Conservation (phyloP, 768 basidiomycete genomes). For the Calocybe indica region DNA sequence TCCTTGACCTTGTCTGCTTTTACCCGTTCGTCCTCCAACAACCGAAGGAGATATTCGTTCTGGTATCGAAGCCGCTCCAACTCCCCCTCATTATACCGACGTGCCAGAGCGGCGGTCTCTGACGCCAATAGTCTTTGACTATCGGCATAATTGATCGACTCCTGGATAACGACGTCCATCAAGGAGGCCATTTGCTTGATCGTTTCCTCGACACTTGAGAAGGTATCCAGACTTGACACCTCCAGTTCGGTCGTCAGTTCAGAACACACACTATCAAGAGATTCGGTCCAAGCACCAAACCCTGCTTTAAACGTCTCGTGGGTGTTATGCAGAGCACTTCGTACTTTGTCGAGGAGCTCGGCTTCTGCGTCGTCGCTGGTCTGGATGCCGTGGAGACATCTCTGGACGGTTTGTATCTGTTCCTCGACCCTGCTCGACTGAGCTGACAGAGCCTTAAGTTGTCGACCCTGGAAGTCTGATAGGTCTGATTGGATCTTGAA, state of each 20-base stretch:
- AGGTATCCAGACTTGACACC: constrained; percentile 34
- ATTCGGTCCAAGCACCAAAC: constrained; percentile 50
- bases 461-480: constrained; percentile 47
- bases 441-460: constrained; percentile 45
- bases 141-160: constrained; percentile 51
- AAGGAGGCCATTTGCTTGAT: constrained; percentile 53
- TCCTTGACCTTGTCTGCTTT: constrained; percentile 66
- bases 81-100: constrained; percentile 30
- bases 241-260: constrained; percentile 42
- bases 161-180: constrained; percentile 53
- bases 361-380: constrained; percentile 49
- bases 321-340: constrained; percentile 43
- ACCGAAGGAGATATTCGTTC: constrained; percentile 54
- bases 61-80: constrained; percentile 61
- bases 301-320: constrained; percentile 47
- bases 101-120: constrained; percentile 22
- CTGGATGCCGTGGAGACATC: constrained; percentile 47
- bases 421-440: constrained; percentile 51
- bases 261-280: constrained; percentile 42
- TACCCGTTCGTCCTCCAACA: constrained; percentile 61
- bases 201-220: constrained; percentile 49
- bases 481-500: constrained; percentile 49
- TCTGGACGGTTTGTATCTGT: constrained; percentile 49
- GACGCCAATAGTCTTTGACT: constrained; percentile 45
- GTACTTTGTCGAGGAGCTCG: constrained; percentile 44